Evolutionary conservation across 176 grass and related monocot species (phyloP).

Genomic region (Avena eriantha): DNA sequence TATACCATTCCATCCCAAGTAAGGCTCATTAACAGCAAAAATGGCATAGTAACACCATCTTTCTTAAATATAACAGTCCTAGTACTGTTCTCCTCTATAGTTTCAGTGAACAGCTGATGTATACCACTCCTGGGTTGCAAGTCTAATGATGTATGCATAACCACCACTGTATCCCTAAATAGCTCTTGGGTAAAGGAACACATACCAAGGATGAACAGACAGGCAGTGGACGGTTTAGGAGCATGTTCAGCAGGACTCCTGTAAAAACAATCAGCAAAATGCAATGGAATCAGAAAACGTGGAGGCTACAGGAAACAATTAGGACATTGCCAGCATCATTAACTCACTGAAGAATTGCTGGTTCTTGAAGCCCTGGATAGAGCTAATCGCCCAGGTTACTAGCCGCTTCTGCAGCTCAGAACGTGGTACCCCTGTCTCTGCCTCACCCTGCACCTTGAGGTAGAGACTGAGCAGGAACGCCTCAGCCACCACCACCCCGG

Average conservation of each 20-base stretch:
- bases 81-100: slow-evolving; percentile 49
- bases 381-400: no score
- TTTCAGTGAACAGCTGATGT: slow-evolving; percentile 28
- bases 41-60: slow-evolving; percentile 46
- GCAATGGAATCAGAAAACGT: slow-evolving; percentile 10
- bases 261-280: no score
- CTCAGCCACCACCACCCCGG: slow-evolving; percentile 64
- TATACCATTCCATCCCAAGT: slow-evolving; percentile 39
- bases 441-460: slow-evolving; percentile 77
- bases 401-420: slow-evolving; percentile 58
- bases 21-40: slow-evolving; percentile 40
- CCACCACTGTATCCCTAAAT: neutral
- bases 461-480: slow-evolving; percentile 85
- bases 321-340: neutral
- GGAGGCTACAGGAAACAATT: slow-evolving; percentile 6
- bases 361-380: slow-evolving; percentile 56
- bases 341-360: slow-evolving; percentile 57
- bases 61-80: slow-evolving; percentile 38
- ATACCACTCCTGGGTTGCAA: neutral
- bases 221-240: slow-evolving; percentile 65
- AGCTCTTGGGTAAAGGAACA: neutral
- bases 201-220: slow-evolving; percentile 68
- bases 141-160: neutral
- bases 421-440: slow-evolving; percentile 69
- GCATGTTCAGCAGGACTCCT: slow-evolving; percentile 41